Base-by-base conservation (phyloP, 2,329 filamentous ascomycete genomes). In the Alternaria gansuensis region DNA sequence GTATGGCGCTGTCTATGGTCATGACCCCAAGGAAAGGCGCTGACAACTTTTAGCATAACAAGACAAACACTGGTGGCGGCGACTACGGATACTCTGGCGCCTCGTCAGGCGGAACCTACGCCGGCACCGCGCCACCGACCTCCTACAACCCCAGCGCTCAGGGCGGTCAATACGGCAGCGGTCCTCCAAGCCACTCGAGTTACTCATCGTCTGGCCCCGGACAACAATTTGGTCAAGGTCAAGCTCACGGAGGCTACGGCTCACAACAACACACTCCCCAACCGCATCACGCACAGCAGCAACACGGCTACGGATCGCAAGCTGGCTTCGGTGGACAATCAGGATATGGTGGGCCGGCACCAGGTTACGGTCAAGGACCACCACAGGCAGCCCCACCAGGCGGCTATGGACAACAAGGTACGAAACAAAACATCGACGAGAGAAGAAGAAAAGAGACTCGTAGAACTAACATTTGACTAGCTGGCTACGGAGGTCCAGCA, bases 111-210 rank as follows among this genome's bases (percentile, higher is more conserved):
- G 83, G 84, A 43, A 81, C 82, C 36, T 91, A 90, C 74, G 83
- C 80, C 60, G 88, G 87, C 54, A 81, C 85, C 56, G 86, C 88
- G 37, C 89, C 89, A 11, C 84, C 86, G n/a, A 76, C 83, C 13
- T 83, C 85, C 6, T 89, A 89, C 72, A 84, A 88, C 67, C 77
- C 81, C 21, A 64, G 65, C 8, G 68, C 68, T 11, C 68, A 70
- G 44, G 65, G 69, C 49, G 57, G 61, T n/a, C 55, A 65, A 1
- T 63, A 71, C 53, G 60, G 55, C 57, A 64, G 69, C 51, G 59
- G 63, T 11, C 60, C 69, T 23, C 69, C 66, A 14, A 60, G 69
- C 33, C 64, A 70, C 24, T 56, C 65, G 14, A 59, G 57, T 39
- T 65, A 69, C 46, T 62, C 62, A 17, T 65, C 68, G 23, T 64